Percentiles rank a stretch among this genome's conserved stretches.
Evolutionary conservation across 805 yeast genomes (phyloP).

Genomic region (Nakazawaea pomicola): DNA sequence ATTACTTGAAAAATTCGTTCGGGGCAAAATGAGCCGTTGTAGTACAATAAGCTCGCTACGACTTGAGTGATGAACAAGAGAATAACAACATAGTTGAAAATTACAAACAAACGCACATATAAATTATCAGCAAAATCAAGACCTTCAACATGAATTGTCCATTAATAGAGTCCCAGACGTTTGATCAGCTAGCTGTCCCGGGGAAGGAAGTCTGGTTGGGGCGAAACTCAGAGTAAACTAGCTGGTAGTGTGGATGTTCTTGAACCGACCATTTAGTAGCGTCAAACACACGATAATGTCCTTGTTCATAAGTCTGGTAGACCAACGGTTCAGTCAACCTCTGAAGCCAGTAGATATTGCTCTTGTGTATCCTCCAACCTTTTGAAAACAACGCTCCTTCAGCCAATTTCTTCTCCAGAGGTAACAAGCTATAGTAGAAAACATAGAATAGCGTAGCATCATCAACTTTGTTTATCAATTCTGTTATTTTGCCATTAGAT

Average conservation of each 20-base stretch:
- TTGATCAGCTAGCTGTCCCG: too few relatives aligned
- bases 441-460: slow-evolving; percentile 10
- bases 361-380: slow-evolving; percentile 13
- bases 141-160: too few relatives aligned
- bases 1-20: not conserved
- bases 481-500: slow-evolving; percentile 5
- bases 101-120: too few relatives aligned
- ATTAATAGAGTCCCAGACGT: too few relatives aligned
- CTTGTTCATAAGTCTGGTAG: slow-evolving; percentile 11
- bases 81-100: too few relatives aligned
- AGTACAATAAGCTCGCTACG: too few relatives aligned
- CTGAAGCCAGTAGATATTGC: slow-evolving; percentile 12
- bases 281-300: slow-evolving; percentile 12
- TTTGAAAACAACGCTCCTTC: slow-evolving; percentile 9
- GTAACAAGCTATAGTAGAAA: slow-evolving; percentile 10
- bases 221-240: slow-evolving; percentile 10
- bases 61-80: too few relatives aligned
- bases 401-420: slow-evolving; percentile 8
- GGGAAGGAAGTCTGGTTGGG: slow-evolving; percentile 4
- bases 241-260: slow-evolving; percentile 13
- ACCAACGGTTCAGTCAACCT: slow-evolving; percentile 9
- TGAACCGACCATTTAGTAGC: slow-evolving; percentile 12
- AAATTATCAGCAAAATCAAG: too few relatives aligned
- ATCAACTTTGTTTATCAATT: slow-evolving; percentile 11
- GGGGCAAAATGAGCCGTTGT: too few relatives aligned